A percentile compares a stretch with the other conserved stretches of the same genome.
Conservation (phyloP, 257 asterid genomes). For the Anisodus acutangulus region DNA sequence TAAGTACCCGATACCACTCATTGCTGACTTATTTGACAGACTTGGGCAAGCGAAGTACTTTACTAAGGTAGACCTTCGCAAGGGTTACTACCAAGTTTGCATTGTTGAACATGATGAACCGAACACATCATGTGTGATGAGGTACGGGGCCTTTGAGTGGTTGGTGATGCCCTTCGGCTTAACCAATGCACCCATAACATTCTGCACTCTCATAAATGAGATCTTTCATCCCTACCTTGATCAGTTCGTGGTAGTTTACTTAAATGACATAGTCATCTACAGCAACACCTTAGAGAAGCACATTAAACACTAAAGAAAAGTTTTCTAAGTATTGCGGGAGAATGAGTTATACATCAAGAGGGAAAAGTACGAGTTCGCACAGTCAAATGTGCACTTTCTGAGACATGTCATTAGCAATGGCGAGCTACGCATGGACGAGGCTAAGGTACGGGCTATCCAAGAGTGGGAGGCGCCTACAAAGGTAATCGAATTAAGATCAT, state of each 20-base stretch:
- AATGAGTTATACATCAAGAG: background rate
- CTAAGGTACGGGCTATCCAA: background rate
- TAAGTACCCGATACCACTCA: too few species aligned
- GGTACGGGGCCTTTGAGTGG: too few species aligned
- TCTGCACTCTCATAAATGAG: too few species aligned
- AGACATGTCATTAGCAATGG: background rate
- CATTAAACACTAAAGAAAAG: background rate
- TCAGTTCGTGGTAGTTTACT: background rate
- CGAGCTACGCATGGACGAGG: background rate
- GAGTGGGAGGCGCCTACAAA: background rate
- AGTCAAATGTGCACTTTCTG: background rate
- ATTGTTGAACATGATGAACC: too few species aligned
- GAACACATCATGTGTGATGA: too few species aligned
- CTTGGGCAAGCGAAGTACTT: too few species aligned
- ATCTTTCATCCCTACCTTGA: too few species aligned
- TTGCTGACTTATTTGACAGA: too few species aligned
- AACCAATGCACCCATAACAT: too few species aligned
- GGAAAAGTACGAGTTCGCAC: background rate
- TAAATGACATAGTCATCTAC: slow-evolving; percentile 22
- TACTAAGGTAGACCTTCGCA: too few species aligned
- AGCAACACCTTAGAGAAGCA: background rate
- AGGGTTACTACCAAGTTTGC: too few species aligned
- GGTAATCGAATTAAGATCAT: background rate
- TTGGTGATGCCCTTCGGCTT: too few species aligned
- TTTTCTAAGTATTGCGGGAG: background rate